These are phyloP conservation scores for Saposhnikovia divaricata DNA, from an alignment of 129 eudicot species.

Conservation along the genomic window DNA sequence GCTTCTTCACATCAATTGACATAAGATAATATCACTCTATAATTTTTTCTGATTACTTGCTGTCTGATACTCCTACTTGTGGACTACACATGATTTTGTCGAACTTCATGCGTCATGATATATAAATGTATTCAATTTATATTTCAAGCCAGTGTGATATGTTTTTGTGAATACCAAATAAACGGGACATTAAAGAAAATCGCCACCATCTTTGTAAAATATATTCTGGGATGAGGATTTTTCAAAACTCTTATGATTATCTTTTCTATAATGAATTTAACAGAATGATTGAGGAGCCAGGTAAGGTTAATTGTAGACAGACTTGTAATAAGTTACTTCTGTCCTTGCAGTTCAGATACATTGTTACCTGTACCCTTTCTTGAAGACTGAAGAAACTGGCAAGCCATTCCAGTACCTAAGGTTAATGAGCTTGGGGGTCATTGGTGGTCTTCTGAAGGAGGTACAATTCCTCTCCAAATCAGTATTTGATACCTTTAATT, in stretches of 20 bases:
- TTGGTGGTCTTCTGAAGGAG: slow-evolving; percentile 43
- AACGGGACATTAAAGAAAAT: not conserved
- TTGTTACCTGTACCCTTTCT: slow-evolving; percentile 35
- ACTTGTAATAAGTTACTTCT: not conserved
- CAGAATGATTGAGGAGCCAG: not conserved
- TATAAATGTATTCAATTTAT: not conserved
- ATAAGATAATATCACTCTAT: not conserved
- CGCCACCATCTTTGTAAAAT: too few species aligned
- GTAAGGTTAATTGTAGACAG: not conserved
- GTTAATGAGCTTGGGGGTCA: slow-evolving; percentile 35
- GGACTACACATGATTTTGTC: not conserved
- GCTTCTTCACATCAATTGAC: not conserved
- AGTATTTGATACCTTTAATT: not conserved
- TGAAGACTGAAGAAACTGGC: slow-evolving; percentile 17
- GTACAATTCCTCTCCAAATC: not conserved
- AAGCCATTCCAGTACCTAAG: slow-evolving; percentile 34
- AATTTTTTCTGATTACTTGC: not conserved
- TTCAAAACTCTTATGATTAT: not conserved
- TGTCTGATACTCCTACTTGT: not conserved
- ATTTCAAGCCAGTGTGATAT: not conserved
- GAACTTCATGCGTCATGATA: not conserved
- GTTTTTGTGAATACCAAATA: not conserved
- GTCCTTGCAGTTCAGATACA: slow-evolving; percentile 32
- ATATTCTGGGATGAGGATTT: not conserved
- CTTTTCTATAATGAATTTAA: not conserved